phyloP scores from a whole-genome alignment of 2,329 filamentous ascomycete genomes.

The Aotearoamyces nothofagi region DNA sequence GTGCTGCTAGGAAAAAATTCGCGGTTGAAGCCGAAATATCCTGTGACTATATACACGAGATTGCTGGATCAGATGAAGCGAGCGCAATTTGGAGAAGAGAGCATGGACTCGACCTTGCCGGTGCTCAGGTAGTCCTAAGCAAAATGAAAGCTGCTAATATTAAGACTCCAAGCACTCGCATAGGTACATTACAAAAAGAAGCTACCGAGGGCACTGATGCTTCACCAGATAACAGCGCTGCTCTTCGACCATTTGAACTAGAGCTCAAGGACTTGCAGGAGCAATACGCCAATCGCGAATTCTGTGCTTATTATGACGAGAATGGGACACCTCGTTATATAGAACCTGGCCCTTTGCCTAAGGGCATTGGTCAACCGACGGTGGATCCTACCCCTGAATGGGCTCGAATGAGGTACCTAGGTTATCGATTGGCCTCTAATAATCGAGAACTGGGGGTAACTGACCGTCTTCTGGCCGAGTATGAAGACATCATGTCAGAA shows the following conservation, averaged over 20 bases:
- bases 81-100: conserved; percentile 24
- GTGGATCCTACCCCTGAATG: background rate
- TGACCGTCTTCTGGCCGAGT: conserved; percentile 2
- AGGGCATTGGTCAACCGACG: background rate
- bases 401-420: conserved; percentile 1
- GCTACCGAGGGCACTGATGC: conserved; percentile 8
- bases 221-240: background rate
- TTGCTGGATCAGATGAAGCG: conserved; percentile 26
- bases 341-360: background rate
- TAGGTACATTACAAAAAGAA: conserved; percentile 19
- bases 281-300: conserved; percentile 3
- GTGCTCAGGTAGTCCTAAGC: conserved; percentile 22
- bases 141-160: conserved; percentile 31
- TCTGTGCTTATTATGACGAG: conserved; percentile 1
- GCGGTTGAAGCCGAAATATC: conserved; percentile 44
- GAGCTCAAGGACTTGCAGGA: conserved; percentile 6
- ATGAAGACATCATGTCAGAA: conserved; percentile 5
- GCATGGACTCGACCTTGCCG: conserved; percentile 30
- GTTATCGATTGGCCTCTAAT: background rate
- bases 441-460: background rate
- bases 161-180: conserved; percentile 28
- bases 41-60: conserved; percentile 42
- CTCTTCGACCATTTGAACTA: conserved; percentile 1
- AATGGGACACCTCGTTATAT: background rate
- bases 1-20: conserved; percentile 38